phyloP scores from a whole-genome alignment of 345 rosid species.

The Pseudoturritis turrita region DNA sequence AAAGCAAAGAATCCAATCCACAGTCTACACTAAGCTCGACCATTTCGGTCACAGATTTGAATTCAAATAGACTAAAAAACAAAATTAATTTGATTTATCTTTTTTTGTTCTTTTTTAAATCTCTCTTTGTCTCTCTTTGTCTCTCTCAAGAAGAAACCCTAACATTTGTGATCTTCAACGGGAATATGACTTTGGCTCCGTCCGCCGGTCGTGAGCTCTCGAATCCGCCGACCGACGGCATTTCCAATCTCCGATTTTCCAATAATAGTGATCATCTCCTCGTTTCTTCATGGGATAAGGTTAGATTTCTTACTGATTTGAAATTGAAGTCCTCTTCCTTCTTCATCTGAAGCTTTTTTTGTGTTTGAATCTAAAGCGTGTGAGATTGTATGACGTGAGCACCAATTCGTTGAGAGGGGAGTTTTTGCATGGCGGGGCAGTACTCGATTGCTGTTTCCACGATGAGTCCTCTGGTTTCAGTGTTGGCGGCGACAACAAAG shows the following conservation, averaged over 20 bases:
- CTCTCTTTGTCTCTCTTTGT: not conserved
- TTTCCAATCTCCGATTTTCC: constrained; percentile 93
- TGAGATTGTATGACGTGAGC: constrained; percentile 82
- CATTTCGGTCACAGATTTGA: not conserved
- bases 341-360: not conserved
- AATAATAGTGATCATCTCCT: constrained; percentile 94
- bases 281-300: constrained; percentile 99
- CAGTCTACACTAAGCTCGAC: not conserved
- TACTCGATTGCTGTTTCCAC: constrained; percentile 98
- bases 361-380: constrained; percentile 39
- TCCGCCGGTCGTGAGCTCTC: constrained; percentile 78
- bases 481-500: constrained; percentile 72
- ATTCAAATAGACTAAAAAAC: not conserved
- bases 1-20: not conserved
- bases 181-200: constrained; percentile 42
- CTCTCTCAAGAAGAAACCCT: not conserved
- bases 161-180: constrained; percentile 8
- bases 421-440: constrained; percentile 90
- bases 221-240: constrained; percentile 87
- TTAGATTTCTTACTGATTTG: constrained; percentile 17
- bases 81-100: not conserved
- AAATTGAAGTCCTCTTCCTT: not conserved
- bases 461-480: constrained; percentile 98
- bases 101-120: not conserved
- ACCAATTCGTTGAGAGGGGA: constrained; percentile 73